phyloP scores from a whole-genome alignment of 139 green algal species.

The Chlamydomonas schloesseri region DNA sequence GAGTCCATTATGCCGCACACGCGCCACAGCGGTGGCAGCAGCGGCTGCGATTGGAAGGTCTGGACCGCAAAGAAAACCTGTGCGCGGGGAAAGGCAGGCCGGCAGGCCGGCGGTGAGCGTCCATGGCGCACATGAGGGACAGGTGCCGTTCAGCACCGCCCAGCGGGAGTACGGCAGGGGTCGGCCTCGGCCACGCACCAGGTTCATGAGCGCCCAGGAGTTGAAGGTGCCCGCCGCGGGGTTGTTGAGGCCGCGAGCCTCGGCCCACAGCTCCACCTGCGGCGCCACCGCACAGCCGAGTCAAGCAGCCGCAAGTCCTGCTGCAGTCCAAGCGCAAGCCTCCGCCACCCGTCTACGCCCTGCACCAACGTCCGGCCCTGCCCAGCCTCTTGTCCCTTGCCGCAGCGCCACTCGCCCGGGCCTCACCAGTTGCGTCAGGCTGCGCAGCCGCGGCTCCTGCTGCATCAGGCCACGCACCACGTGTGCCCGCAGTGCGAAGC shows the following conservation, averaged over 20 bases:
- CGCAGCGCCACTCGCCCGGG: no score
- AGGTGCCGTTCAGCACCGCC: no score
- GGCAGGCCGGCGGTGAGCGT: not conserved
- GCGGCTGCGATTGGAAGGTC: slow-evolving; percentile 24
- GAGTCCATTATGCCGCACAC: slow-evolving; percentile 1
- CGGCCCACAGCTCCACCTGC: slow-evolving; percentile 56
- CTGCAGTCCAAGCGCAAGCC: no score
- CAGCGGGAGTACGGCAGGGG: no score
- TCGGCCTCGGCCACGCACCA: slow-evolving; percentile 11
- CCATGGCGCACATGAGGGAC: not conserved
- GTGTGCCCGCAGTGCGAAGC: slow-evolving; percentile 27
- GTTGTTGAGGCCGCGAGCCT: slow-evolving; percentile 39
- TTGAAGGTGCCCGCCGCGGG: slow-evolving; percentile 53
- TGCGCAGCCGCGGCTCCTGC: slow-evolving; percentile 30
- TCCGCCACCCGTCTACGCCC: not conserved
- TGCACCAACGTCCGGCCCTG: no score
- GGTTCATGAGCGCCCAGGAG: slow-evolving; percentile 49
- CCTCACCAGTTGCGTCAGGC: slow-evolving; percentile 49
- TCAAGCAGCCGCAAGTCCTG: no score
- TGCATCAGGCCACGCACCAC: slow-evolving; percentile 22
- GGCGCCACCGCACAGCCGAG: not conserved
- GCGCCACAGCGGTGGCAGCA: slow-evolving; percentile 40
- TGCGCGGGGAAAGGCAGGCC: not conserved
- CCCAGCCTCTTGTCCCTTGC: no score
- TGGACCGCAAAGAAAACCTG: slow-evolving; percentile 31